phyloP scores from a whole-genome alignment of 345 rosid genomes.

The Gossypium australe region DNA sequence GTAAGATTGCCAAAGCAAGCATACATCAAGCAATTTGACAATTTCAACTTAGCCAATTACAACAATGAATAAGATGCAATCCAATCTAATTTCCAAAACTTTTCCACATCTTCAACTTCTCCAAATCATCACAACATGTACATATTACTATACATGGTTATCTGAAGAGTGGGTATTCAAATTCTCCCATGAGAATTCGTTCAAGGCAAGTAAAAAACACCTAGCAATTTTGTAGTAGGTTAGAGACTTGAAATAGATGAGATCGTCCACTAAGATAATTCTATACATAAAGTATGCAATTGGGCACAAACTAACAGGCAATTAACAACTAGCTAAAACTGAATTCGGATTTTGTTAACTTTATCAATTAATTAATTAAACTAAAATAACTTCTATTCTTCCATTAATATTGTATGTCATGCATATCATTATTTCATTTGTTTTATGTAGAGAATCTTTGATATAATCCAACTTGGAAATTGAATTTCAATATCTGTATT shows the following conservation, averaged over 20 bases:
- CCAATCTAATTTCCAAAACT: background rate
- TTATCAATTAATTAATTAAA: background rate
- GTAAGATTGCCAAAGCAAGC: background rate
- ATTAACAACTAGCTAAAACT: background rate
- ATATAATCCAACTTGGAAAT: background rate
- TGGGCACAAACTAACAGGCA: background rate
- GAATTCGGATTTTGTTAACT: background rate
- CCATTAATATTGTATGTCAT: background rate
- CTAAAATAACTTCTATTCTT: background rate
- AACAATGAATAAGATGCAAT: background rate
- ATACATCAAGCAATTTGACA: background rate
- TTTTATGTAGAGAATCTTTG: background rate
- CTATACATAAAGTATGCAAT: background rate
- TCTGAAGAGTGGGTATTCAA: background rate
- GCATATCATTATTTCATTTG: background rate
- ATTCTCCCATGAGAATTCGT: background rate
- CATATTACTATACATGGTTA: too few relatives aligned
- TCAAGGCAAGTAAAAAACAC: background rate
- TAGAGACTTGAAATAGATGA: background rate
- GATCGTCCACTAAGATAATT: background rate
- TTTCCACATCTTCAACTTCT: background rate
- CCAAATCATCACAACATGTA: too few relatives aligned
- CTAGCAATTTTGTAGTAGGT: background rate
- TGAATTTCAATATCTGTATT: too few relatives aligned
- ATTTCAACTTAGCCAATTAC: background rate